Evolutionary conservation across 1,284 basidiomycete species (phyloP).

Genomic region (Pisolithus thermaeus): DNA sequence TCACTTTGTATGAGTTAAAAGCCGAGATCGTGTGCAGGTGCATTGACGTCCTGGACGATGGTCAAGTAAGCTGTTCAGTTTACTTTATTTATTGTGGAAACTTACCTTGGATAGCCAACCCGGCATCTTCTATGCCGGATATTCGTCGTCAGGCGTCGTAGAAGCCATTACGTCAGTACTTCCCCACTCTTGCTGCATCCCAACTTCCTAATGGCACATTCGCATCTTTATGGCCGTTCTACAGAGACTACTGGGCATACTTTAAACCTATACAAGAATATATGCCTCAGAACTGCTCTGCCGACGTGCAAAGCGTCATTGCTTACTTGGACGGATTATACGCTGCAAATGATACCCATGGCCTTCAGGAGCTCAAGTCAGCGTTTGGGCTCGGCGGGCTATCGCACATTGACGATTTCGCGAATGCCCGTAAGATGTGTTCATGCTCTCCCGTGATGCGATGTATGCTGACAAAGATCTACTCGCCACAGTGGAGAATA

Average conservation of each 20-base stretch:
- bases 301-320: constrained; percentile 64
- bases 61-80: constrained; percentile 48
- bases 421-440: constrained; percentile 38
- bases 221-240: neutral
- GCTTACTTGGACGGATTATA: constrained; percentile 56
- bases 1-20: neutral
- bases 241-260: constrained; percentile 62
- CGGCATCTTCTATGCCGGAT: constrained; percentile 59
- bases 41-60: constrained; percentile 67
- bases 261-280: constrained; percentile 63
- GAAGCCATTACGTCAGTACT: constrained; percentile 50
- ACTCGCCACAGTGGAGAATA: constrained; percentile 44
- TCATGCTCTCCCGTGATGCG: neutral
- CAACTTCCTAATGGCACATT: neutral
- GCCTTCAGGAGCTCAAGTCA: constrained; percentile 49
- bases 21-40: constrained; percentile 24
- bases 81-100: neutral
- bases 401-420: constrained; percentile 61
- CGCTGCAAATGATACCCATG: constrained; percentile 34
- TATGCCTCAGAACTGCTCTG: constrained; percentile 71
- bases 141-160: constrained; percentile 68
- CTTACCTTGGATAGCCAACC: constrained; percentile 46
- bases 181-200: neutral
- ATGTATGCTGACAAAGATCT: neutral
- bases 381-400: constrained; percentile 53